Evolutionary conservation across 2,329 filamentous ascomycete genomes (phyloP), one percentile per base, ranked within the genome.

Genomic region (Dendryphion nanum): DNA sequence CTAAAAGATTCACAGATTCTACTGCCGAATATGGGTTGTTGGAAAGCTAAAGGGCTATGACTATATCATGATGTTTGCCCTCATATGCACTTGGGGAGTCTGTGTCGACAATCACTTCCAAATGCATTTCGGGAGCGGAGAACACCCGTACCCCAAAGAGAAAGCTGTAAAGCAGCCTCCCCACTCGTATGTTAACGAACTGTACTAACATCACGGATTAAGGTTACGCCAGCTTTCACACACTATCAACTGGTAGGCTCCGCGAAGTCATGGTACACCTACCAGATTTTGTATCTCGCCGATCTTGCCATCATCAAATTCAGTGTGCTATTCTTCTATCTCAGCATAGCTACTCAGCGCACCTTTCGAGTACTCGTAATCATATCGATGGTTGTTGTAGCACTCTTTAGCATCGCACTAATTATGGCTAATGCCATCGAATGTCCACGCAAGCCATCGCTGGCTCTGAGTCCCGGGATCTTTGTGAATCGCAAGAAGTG

Each of bases 71-170:
- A 10, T 45, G 5, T 26, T 29, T 5, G 54, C 54, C 18, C 29
- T 58, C 31, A 21, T 59, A 6, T 50, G 36, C 19, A 57, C 55
- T 6, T 62, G 57, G 58, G 57, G 42, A 5, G 35, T 59, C 6
- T 57, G 52, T 21, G 47, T 50, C 6, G 49, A 52, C 35, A 62
- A 59, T 29, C 42, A 53, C 31, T 62, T 47, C 30, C 58, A 62
- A 33, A 16, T 58, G 1, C n/a, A 41, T 1, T 58, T 45, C 30
- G 54, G 57, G 12, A 45, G 53, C 15, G 58, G 55, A 10, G 26
- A 42, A 16, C 46, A 14, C 15, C 29, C 38, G 23, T 30, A 15
- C 6, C 17, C 8, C 24, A n/a, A n/a, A n/a, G n/a, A n/a, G n/a
- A n/a, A n/a, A n/a, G n/a, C n/a, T n/a, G n/a, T n/a, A n/a, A n/a